Evolutionary conservation across 768 basidiomycete genomes (phyloP), one percentile per base, ranked within the genome.

Genomic region (Suillus subluteus): DNA sequence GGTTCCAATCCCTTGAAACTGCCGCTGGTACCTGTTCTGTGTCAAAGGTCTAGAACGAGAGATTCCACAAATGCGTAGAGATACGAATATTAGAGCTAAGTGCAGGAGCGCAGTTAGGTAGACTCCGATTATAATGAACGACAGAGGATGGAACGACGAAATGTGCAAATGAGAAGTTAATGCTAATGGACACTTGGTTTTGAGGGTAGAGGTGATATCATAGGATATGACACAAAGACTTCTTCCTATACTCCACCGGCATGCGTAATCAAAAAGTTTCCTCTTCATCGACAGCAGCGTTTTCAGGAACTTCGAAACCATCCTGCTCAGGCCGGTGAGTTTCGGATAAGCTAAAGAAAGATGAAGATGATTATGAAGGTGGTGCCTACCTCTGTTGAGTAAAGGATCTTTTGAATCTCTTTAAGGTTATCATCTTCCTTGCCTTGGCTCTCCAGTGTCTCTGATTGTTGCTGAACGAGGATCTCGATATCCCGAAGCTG

Each of bases 401-500:
- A 99, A 21, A 99, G 80, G 70, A 99, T 98, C 77, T 89, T 89
- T 77, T 98, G 95, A 67, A 99, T 94, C 68, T 92, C 88, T 66
- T 82, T 82, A 64, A 99, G 81, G 2, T 86, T 84, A 0, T 80
- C 70, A 66, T 91, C 90, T 11, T 87, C 86, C 67, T 86, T 84
- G 7, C 83, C 86, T 8, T 85, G 82, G 1, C 70, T 80, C 68
- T 89, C 90, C 16, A 87, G 81, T 2, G 76, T 77, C 72, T 95
- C 94, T 54, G 88, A 64, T 65, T 95, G 90, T 65, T 88, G 86
- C 73, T 96, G 95, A 3, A 93, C 94, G 37, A 98, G 82, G 70
- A 99, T 92, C 79, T 99, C 98, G 72, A 99, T 99, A 66, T 97
- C 92, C 41, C 98, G 90, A 64, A 99, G 86, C 95, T 99, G 63